Base-by-base conservation (phyloP, 1,284 basidiomycete genomes). In the Laetiporus sulphureus region DNA sequence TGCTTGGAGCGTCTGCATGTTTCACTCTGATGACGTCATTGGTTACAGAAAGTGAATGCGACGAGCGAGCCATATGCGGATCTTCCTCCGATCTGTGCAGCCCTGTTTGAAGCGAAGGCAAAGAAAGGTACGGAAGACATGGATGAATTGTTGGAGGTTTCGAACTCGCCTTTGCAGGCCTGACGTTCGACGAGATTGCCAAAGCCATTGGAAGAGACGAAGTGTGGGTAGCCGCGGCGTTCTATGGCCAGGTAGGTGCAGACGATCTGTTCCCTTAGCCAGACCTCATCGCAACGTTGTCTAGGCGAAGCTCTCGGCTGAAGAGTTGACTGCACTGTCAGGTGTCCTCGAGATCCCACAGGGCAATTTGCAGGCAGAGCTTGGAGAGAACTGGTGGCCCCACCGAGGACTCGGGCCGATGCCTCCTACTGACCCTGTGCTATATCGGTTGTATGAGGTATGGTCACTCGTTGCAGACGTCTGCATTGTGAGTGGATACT, bases 381-480 rank as follows among this genome's bases (percentile, higher is more conserved):
- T 89, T 5, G 83, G 84, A 19, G 61, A 68, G 5, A 73, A 80
- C 36, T 88, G 85, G 78, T 85, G 72, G 67, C 83, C 87, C 15
- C 75, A 78, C 45, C 77, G 89, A 45, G 81, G 80, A 1, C 60
- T 84, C 19, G 80, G 79, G 5, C 73, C 75, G 2, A 68, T 76
- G 45, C 79, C 83, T 3, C 86, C 87, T 2, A 78, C 72, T 1
- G 89, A 93, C 54, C 89, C 90, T 16, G 79, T 91, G 5, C 69
- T 93, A 45, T 93, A 92, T 63, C 78, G 91, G 30, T 63, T 93
- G 40, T 91, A 86, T 55, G 91, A 92, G 73, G 87, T 87, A 27
- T 18, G 50, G 25, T 25, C 19, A 8, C 21, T 16, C 32, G 15
- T 4, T 5, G 13, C 35, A 12, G 13, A 7, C n/a, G n/a, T n/a